Conservation (phyloP, 495 filamentous ascomycete species). For the Aspergillus leporis region DNA sequence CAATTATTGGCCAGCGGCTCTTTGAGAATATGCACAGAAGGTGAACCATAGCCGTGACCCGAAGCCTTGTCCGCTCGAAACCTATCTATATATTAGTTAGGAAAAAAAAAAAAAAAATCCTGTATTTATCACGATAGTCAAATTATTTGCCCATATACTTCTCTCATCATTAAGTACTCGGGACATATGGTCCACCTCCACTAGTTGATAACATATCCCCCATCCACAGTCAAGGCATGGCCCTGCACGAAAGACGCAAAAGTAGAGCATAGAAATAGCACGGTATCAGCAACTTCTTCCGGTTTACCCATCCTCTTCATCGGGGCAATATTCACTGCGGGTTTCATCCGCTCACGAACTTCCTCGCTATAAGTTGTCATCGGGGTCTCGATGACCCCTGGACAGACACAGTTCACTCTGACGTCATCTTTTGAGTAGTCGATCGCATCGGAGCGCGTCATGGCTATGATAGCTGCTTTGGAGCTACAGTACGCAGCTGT, state of each 20-base stretch:
- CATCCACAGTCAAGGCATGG: conserved; percentile 53
- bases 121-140: too few relatives aligned
- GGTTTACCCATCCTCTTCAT: conserved; percentile 52
- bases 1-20: too few relatives aligned
- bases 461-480: conserved; percentile 47
- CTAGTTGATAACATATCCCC: conserved; percentile 49
- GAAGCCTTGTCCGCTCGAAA: too few relatives aligned
- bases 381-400: conserved; percentile 52
- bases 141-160: background rate
- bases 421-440: conserved; percentile 51
- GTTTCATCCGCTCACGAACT: conserved; percentile 30
- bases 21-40: too few relatives aligned
- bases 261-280: conserved; percentile 48
- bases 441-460: conserved; percentile 52
- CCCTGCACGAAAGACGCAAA: conserved; percentile 54
- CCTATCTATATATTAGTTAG: too few relatives aligned
- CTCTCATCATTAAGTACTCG: background rate
- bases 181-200: background rate
- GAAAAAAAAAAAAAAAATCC: too few relatives aligned
- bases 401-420: conserved; percentile 55
- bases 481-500: conserved; percentile 48
- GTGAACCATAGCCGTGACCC: too few relatives aligned
- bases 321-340: conserved; percentile 47
- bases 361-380: conserved; percentile 42
- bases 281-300: conserved; percentile 51